A percentile compares a stretch with the other conserved stretches of the same genome.
These are phyloP conservation scores for Tulasnella sp. DNA, from an alignment of 768 basidiomycete species.

Conservation along the genomic window DNA sequence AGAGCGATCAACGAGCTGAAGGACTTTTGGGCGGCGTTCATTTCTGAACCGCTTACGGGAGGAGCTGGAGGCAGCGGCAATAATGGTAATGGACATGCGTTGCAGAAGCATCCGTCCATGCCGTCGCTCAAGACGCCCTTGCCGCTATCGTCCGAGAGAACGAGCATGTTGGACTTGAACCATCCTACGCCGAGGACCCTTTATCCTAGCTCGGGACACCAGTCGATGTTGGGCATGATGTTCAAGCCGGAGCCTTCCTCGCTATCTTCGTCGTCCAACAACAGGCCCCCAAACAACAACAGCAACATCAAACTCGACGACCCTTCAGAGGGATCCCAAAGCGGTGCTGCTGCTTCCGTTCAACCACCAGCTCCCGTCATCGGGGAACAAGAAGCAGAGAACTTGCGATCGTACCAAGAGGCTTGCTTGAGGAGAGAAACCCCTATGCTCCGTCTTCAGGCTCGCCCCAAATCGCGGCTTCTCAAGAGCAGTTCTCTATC, in stretches of 20 bases:
- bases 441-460: conserved; percentile 5
- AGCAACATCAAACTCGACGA: not conserved
- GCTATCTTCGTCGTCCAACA: not conserved
- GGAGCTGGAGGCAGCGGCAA: not conserved
- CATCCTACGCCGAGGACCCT: conserved; percentile 11
- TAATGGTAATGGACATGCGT: not conserved
- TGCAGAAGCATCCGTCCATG: conserved; percentile 14
- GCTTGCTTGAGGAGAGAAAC: conserved; percentile 20
- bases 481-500: not conserved
- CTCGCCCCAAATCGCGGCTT: not conserved
- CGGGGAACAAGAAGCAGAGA: not conserved
- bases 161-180: conserved; percentile 7
- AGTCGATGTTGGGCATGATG: conserved; percentile 10
- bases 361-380: not conserved
- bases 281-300: not conserved
- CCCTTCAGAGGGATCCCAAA: not conserved
- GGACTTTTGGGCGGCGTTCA: conserved; percentile 20
- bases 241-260: conserved; percentile 8
- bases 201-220: not conserved
- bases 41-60: conserved; percentile 17
- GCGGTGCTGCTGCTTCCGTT: not conserved
- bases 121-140: conserved; percentile 17
- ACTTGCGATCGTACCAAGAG: conserved; percentile 18
- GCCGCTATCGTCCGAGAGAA: conserved; percentile 14
- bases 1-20: conserved; percentile 17